Base-by-base conservation (phyloP, 176 grass and related monocot species). In the Typha latifolia region DNA sequence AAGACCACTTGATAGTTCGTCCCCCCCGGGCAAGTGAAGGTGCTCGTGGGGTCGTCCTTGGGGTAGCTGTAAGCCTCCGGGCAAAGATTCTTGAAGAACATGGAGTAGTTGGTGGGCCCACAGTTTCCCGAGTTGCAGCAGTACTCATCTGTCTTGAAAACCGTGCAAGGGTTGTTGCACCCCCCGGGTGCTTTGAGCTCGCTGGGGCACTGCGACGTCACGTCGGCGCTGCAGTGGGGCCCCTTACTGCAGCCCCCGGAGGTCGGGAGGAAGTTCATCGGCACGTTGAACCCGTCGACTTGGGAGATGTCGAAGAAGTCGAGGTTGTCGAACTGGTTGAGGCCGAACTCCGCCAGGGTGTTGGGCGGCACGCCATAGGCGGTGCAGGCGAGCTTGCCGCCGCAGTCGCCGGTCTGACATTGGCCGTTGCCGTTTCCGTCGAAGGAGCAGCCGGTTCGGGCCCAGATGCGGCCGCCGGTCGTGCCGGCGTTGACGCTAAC, bases 391-490 rank as follows among this genome's bases (percentile, higher is more conserved):
- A 90, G 80, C 1, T 32, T 34, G 4, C 83, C 77, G 51, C 71
- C 75, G 69, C 87, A 84, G 62, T 86, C 77, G 3, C 87, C 82
- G 1, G 82, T 85, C 63, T 75, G 4, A 71, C 87, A 85, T 4
- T 49, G 1, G 0, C 87, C 82, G 0, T 70, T 77, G 29, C 82
- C 79, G 53, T 31, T 70, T 19, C 57, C 65, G 72, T 90, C 79
- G 48, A 90, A 85, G 18, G 6, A 53, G 74, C 90, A 95, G 0
- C 80, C 85, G 0, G 90, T 95, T n/a, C 80, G 85, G 1, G 69
- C 76, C 85, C 90, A 83, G 12, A 94, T 22, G 16, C 85, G 80
- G 22, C 62, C 78, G 12, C 19, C 24, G 4, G 51, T 22, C 0
- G 89, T 88, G 23, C 73, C 76, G 1, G 75, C 61, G 3, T 57